Evolutionary conservation across 768 basidiomycete genomes (phyloP), one percentile per base, ranked within the genome.

Genomic region (Amanita inopinata): DNA sequence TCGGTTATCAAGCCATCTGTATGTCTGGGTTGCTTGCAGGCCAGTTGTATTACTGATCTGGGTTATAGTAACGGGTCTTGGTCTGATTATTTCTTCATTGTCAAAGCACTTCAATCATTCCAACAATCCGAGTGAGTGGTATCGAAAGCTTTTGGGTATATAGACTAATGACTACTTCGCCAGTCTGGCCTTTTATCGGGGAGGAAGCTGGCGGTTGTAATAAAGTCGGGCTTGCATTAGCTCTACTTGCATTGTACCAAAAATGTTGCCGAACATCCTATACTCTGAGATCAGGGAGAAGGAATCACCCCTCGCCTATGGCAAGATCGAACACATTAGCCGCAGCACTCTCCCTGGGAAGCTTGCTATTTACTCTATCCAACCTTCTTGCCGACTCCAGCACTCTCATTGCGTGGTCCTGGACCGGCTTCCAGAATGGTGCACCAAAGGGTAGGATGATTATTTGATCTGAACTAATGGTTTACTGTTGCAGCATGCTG

Each of bases 361-460:
- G 75, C 23, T 61, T 85, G 20, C 56, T 91, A 7, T 90, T 84
- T 62, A 72, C 74, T 9, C 54, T 89, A 0, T 83, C 90, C 51
- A 78, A 75, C 34, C 67, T 88, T 32, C 62, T 89, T 38, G 71
- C 79, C 2, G 89, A 93, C 45, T 64, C 83, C 1, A 81, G 79
- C 49, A 86, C 87, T 0, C 70, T 90, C 33, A 70, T 91, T 45
- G 77, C 85, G 14, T 90, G 86, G 83, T 81, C 84, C 2, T 93
- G 89, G 89, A 83, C 86, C 0, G 89, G 89, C n/a, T 92, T 81
- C 49, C 72, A 76, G 15, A 64, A 80, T 33, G 62, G 70, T 27
- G 54, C 55, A 3, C 71, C 78, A 24, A 71, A 63, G 38, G 89
- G 89, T 0, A 89, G 89, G 2, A 83, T 52, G 78, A 77, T n/a